phyloP scores from a whole-genome alignment of 768 basidiomycete species.

The Trametes villosa region DNA sequence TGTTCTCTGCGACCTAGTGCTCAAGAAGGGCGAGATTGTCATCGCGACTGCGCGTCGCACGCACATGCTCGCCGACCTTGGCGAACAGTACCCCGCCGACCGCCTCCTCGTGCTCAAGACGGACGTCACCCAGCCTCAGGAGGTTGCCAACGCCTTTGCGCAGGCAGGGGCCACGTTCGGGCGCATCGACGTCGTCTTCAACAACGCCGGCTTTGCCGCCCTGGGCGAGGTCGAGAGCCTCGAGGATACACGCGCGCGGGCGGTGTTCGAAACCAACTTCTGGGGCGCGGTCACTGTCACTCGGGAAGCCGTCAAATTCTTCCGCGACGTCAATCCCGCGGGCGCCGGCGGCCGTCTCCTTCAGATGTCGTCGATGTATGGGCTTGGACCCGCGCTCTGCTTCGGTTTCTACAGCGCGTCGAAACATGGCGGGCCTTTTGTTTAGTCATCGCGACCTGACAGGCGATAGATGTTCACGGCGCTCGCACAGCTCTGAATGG shows the following conservation, averaged over 20 bases:
- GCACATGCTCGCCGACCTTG: constrained; percentile 27
- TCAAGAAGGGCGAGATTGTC: constrained; percentile 30
- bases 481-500: constrained; percentile 41
- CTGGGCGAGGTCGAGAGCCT: constrained; percentile 26
- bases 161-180: constrained; percentile 24
- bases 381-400: constrained; percentile 14
- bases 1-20: constrained; percentile 26
- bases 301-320: constrained; percentile 37
- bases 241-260: constrained; percentile 16
- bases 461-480: no score
- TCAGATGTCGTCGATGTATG: constrained; percentile 39
- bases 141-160: constrained; percentile 26
- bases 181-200: constrained; percentile 33
- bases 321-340: constrained; percentile 43
- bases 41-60: constrained; percentile 35
- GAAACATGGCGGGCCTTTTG: constrained; percentile 1
- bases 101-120: constrained; percentile 28
- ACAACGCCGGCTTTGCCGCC: constrained; percentile 28
- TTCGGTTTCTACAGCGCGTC: constrained; percentile 21
- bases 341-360: constrained; percentile 39
- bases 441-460: constrained; percentile 22
- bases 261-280: constrained; percentile 32
- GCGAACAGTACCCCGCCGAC: constrained; percentile 12
- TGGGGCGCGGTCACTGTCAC: constrained; percentile 37
- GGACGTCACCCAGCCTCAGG: constrained; percentile 25